Conservation (phyloP, 2,329 filamentous ascomycete genomes). For the Calycina marina region DNA sequence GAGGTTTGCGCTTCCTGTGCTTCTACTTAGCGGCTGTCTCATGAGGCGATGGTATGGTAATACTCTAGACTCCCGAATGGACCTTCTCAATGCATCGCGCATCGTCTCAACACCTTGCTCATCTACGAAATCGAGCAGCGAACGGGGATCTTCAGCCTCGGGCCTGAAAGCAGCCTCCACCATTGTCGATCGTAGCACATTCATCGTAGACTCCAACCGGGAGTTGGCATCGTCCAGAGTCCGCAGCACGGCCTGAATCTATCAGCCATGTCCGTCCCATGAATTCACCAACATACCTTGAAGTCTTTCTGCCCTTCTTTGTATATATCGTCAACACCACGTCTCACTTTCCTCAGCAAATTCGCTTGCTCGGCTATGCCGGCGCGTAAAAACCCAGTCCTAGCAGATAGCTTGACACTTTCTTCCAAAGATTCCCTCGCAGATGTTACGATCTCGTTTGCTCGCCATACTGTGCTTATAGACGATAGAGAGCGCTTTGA, state of each 20-base stretch:
- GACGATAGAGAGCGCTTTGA: slow-evolving; percentile 80
- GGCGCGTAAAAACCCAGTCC: slow-evolving; percentile 50
- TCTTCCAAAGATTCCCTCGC: slow-evolving; percentile 68
- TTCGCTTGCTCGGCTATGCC: slow-evolving; percentile 43
- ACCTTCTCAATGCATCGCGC: slow-evolving; percentile 50
- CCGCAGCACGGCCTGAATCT: slow-evolving; percentile 36
- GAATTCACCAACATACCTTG: slow-evolving; percentile 19
- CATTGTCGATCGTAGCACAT: slow-evolving; percentile 44
- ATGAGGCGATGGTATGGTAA: background rate
- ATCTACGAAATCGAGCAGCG: slow-evolving; percentile 63
- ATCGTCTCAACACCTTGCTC: slow-evolving; percentile 53
- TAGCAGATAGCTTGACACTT: slow-evolving; percentile 55
- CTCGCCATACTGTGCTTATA: slow-evolving; percentile 68
- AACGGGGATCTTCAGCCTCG: slow-evolving; percentile 40
- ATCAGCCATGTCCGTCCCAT: slow-evolving; percentile 3
- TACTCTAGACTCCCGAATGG: slow-evolving; percentile 57
- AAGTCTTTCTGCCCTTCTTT: slow-evolving; percentile 45
- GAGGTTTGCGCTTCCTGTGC: slow-evolving; percentile 47
- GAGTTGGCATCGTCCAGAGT: slow-evolving; percentile 52
- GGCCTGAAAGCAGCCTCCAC: slow-evolving; percentile 53
- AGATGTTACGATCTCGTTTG: slow-evolving; percentile 69
- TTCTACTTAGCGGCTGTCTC: slow-evolving; percentile 3
- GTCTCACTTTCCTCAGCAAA: slow-evolving; percentile 36
- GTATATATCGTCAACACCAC: slow-evolving; percentile 38
- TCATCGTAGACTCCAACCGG: slow-evolving; percentile 51